Base-by-base conservation (phyloP, 306 rosid genomes). In the Gastrolobium bilobum region DNA sequence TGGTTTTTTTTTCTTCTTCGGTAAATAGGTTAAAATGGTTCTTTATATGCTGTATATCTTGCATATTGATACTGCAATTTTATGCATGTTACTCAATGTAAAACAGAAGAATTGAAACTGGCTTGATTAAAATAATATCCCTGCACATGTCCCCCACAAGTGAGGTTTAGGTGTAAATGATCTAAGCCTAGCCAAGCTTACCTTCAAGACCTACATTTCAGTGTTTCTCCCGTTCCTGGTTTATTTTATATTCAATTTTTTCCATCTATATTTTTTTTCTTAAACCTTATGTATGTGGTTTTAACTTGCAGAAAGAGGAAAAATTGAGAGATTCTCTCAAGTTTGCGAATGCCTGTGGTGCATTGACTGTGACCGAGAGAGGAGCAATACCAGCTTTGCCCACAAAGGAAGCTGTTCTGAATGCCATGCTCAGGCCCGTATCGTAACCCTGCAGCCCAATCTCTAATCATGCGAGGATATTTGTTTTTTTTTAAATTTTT, bases 331-430 rank as follows among this genome's bases (percentile, higher is more conserved):
- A 95, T 46, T 86, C 91, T 52, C 97, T 95, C 31, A 54, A 81
- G 84, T 95, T 95, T 82, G 98, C 99, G 4, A 92, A 95, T 76
- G 94, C 85, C n/a, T 95, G 98, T 53, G 99, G 99, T 42, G 97
- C 98, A 64, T 79, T 91, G 88, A 95, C 98, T 1, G 97, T 94
- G 86, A 94, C 54, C 2, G 97, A 84, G 81, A 92, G 99, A 86
- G 99, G 98, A n/a, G 99, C 98, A 54, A 92, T 95, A 81, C 99
- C 99, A 13, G 97, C 96, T 77, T 84, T 95, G 84, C 99, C 99
- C 10, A 86, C 88, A 26, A 90, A 85, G 83, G 97, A 88, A 83
- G 91, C 93, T 54, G 98, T 92, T 53, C 69, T 80, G 71, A 82
- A 89, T 65, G 89, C 86, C 78, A 79, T 91, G 77, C 84, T 90